A percentile compares a stretch with the other conserved stretches of the same genome.
phyloP scores from a whole-genome alignment of 176 grass and related monocot species.

The Aegilops umbellulata region DNA sequence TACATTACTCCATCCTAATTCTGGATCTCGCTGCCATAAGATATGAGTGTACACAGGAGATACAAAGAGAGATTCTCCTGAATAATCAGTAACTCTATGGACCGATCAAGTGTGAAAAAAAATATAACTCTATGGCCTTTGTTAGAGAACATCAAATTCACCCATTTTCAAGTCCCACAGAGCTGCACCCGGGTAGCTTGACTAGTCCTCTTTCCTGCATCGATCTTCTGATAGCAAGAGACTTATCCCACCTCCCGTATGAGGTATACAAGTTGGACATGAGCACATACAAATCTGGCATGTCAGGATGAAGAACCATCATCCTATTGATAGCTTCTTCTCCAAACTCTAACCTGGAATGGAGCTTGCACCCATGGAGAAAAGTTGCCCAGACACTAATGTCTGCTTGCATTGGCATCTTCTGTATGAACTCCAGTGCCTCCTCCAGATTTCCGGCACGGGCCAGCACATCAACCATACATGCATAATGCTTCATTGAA shows the following conservation, averaged over 20 bases:
- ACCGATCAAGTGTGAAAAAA: not conserved
- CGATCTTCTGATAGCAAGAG: constrained; percentile 42
- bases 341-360: constrained; percentile 68
- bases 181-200: constrained; percentile 62
- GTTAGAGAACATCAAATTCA: constrained; percentile 17
- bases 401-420: constrained; percentile 54
- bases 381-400: constrained; percentile 64
- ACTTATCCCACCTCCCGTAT: constrained; percentile 57
- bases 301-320: constrained; percentile 44
- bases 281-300: constrained; percentile 58
- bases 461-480: constrained; percentile 70
- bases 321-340: constrained; percentile 59
- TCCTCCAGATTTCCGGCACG: constrained; percentile 58
- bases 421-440: constrained; percentile 64
- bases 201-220: constrained; percentile 62
- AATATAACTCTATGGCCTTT: not conserved
- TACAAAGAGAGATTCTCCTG: not conserved
- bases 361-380: constrained; percentile 63
- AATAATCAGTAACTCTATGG: not conserved
- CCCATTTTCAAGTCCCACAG: constrained; percentile 44
- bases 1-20: not conserved
- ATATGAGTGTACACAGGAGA: not conserved
- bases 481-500: constrained; percentile 70
- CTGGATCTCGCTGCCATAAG: not conserved
- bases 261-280: constrained; percentile 72